Evolutionary conservation across 305 asterid species (phyloP).

Genomic region (Fraxinus nigra): DNA sequence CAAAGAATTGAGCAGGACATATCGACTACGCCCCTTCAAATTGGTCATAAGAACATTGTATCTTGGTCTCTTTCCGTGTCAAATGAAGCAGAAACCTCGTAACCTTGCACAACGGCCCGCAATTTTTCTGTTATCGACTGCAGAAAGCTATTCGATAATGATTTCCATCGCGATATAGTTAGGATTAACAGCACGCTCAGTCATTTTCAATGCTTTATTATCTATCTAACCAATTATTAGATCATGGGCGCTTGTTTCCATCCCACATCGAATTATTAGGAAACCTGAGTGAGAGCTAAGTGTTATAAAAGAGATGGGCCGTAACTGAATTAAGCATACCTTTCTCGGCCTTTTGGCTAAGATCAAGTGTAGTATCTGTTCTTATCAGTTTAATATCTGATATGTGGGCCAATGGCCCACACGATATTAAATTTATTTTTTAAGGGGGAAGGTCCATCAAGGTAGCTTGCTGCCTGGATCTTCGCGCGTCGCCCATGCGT

Average conservation of each 20-base stretch:
- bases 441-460: no score
- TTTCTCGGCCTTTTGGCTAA: conserved; percentile 99
- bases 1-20: neutral
- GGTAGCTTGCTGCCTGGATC: neutral
- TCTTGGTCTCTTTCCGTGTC: neutral
- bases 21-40: neutral
- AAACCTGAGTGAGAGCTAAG: neutral
- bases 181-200: conserved; percentile 58
- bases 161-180: conserved; percentile 71
- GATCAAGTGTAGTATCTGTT: conserved; percentile 97
- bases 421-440: conserved; percentile 16
- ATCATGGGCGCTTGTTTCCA: neutral
- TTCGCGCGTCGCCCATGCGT: neutral
- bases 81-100: conserved; percentile 39
- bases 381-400: conserved; percentile 86
- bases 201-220: conserved; percentile 59
- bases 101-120: conserved; percentile 45
- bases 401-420: conserved; percentile 43
- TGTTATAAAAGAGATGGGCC: neutral
- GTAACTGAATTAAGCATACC: conserved; percentile 26
- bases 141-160: conserved; percentile 72
- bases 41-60: neutral
- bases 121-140: conserved; percentile 58
- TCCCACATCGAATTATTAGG: neutral
- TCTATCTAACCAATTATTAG: conserved; percentile 38